phyloP scores from a whole-genome alignment of 441 rosid genomes.

The Brassica balearica region DNA sequence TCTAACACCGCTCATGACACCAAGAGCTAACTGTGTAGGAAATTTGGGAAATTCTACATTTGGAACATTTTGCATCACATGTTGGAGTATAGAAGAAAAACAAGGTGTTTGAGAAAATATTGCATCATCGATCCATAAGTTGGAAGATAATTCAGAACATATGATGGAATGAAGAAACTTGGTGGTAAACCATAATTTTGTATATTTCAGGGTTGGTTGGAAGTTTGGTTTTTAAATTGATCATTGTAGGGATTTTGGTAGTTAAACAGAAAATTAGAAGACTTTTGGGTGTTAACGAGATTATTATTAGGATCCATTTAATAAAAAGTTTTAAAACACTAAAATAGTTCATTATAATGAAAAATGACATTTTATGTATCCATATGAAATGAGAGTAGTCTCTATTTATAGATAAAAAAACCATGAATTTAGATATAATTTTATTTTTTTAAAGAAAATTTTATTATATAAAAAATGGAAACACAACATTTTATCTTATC shows the following conservation, averaged over 20 bases:
- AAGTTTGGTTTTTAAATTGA: no score
- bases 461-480: no score
- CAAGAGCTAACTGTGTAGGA: background rate
- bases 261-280: background rate
- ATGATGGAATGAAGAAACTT: background rate
- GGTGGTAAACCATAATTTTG: background rate
- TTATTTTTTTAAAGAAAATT: no score
- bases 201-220: background rate
- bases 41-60: background rate
- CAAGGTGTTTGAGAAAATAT: background rate
- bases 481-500: no score
- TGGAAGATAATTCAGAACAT: no score
- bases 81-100: background rate
- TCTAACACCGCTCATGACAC: background rate
- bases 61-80: background rate
- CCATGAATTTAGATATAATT: background rate
- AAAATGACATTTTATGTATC: background rate
- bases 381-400: background rate
- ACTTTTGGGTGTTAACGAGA: background rate
- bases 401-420: background rate
- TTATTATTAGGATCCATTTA: background rate
- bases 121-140: background rate
- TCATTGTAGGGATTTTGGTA: background rate
- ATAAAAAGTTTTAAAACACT: background rate
- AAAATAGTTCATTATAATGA: background rate